A percentile compares a stretch with the other conserved stretches of the same genome.
Evolutionary conservation across 345 rosid genomes (phyloP).

Genomic region (Crucihimalaya himalaica): DNA sequence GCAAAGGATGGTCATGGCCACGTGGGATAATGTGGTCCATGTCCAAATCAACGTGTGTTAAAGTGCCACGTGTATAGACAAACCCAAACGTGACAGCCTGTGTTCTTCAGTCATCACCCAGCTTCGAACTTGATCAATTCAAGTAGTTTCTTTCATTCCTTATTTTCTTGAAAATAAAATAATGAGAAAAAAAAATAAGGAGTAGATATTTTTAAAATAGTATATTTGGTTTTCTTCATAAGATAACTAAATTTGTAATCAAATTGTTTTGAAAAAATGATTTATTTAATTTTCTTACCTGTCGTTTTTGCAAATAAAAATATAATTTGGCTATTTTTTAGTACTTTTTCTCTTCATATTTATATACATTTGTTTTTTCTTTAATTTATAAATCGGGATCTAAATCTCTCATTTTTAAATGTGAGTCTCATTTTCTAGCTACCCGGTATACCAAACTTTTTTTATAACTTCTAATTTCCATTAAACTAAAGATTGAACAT

Average conservation of each 20-base stretch:
- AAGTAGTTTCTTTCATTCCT: background rate
- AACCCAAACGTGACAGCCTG: constrained; percentile 27
- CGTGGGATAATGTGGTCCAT: constrained; percentile 40
- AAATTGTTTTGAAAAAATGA: too few relatives aligned
- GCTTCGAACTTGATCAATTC: constrained; percentile 5
- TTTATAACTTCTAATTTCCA: too few relatives aligned
- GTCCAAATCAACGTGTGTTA: constrained; percentile 30
- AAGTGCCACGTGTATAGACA: constrained; percentile 28
- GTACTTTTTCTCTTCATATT: too few relatives aligned
- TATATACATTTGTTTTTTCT: too few relatives aligned
- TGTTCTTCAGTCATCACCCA: constrained; percentile 17
- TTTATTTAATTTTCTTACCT: too few relatives aligned
- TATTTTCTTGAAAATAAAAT: background rate
- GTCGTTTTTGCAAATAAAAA: too few relatives aligned
- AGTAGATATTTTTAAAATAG: background rate
- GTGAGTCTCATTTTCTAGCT: background rate
- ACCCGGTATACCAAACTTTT: background rate
- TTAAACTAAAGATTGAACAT: too few relatives aligned
- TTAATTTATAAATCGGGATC: too few relatives aligned
- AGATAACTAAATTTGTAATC: too few relatives aligned
- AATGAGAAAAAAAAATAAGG: background rate
- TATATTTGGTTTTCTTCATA: background rate
- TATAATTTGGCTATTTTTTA: too few relatives aligned
- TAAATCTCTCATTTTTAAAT: background rate
- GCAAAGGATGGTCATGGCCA: constrained; percentile 40